Conservation (phyloP, 768 basidiomycete genomes). For the Psilocybe cubensis region DNA sequence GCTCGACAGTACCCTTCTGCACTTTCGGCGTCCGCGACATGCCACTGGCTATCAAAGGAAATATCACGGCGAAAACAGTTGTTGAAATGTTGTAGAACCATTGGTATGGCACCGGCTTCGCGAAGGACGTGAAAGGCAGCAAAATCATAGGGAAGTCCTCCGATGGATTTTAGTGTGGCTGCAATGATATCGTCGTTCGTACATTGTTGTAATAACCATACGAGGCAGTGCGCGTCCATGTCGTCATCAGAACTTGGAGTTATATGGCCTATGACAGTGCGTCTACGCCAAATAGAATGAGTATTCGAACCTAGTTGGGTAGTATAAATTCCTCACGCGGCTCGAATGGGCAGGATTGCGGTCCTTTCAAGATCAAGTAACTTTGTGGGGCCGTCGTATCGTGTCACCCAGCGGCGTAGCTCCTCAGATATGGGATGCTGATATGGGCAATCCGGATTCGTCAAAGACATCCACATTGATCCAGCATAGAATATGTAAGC, state of each 20-base stretch:
- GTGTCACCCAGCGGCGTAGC: conserved; percentile 26
- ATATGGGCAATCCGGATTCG: conserved; percentile 44
- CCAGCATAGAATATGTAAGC: conserved; percentile 40
- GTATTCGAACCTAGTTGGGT: background rate
- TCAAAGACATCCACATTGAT: conserved; percentile 41
- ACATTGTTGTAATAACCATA: conserved; percentile 40
- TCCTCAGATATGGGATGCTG: conserved; percentile 43
- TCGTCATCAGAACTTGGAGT: conserved; percentile 27
- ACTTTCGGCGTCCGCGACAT: conserved; percentile 33
- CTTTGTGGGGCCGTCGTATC: background rate
- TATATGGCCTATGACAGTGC: conserved; percentile 8
- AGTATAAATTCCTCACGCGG: conserved; percentile 6
- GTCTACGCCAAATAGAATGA: conserved; percentile 6
- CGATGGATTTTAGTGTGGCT: conserved; percentile 38
- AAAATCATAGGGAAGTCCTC: conserved; percentile 41
- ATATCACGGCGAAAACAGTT: conserved; percentile 41
- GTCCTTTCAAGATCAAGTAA: conserved; percentile 15
- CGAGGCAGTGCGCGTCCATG: conserved; percentile 38
- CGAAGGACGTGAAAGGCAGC: conserved; percentile 39
- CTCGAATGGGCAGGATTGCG: conserved; percentile 8
- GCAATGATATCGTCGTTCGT: conserved; percentile 36
- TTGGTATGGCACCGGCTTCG: conserved; percentile 34
- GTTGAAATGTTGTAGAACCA: conserved; percentile 38
- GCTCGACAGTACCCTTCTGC: conserved; percentile 43
- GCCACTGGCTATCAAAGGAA: conserved; percentile 39